Percentiles rank a stretch among this genome's conserved stretches.
Conservation (phyloP, 768 basidiomycete genomes). For the Tricholoma furcatifolium region DNA sequence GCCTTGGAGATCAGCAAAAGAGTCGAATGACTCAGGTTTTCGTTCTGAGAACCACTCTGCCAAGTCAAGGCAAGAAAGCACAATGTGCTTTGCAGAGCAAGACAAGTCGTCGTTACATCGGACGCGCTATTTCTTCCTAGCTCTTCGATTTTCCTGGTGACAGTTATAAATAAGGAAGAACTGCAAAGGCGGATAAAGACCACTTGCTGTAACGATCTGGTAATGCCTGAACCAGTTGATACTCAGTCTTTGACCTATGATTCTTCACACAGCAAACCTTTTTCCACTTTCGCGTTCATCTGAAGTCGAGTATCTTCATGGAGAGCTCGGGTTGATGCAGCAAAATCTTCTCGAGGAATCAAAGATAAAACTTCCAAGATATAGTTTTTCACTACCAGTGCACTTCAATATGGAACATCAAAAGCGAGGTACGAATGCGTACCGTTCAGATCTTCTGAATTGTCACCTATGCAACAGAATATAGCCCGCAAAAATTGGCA, state of each 20-base stretch:
- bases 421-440: conserved; percentile 3
- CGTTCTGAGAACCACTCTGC: conserved; percentile 21
- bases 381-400: conserved; percentile 28
- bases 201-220: conserved; percentile 9
- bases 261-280: conserved; percentile 24
- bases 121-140: background rate
- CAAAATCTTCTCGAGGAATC: conserved; percentile 15
- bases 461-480: conserved; percentile 25
- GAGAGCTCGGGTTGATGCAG: conserved; percentile 17
- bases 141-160: background rate
- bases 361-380: conserved; percentile 31
- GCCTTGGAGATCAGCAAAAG: conserved; percentile 13
- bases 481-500: conserved; percentile 28
- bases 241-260: background rate
- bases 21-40: conserved; percentile 1
- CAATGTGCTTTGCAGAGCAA: conserved; percentile 21
- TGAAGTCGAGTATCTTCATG: conserved; percentile 20
- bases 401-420: background rate
- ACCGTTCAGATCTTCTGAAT: conserved; percentile 22
- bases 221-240: conserved; percentile 2
- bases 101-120: conserved; percentile 6
- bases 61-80: conserved; percentile 36
- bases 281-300: conserved; percentile 29
- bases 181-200: background rate
- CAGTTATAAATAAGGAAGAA: background rate